These are phyloP conservation scores for Holtermanniella nyarrowii DNA, from an alignment of 768 basidiomycete species.

Conservation along the genomic window DNA sequence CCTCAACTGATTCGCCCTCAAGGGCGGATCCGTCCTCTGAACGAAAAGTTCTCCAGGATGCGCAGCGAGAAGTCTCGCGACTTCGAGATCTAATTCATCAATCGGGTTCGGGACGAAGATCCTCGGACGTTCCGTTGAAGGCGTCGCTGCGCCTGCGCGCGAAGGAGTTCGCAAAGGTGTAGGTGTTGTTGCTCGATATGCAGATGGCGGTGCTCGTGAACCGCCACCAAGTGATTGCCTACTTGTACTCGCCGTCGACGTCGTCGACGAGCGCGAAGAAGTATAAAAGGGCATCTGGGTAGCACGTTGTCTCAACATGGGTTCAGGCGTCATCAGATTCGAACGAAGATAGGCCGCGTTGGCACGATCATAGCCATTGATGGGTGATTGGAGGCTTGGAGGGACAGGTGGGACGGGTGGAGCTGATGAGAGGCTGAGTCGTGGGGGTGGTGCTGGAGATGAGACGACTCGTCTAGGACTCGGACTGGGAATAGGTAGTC, in stretches of 20 bases:
- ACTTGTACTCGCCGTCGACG: not conserved
- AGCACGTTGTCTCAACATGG: not conserved
- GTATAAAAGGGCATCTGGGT: not conserved
- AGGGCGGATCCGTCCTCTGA: slow-evolving; percentile 16
- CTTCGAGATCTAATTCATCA: slow-evolving; percentile 23
- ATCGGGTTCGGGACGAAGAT: slow-evolving; percentile 21
- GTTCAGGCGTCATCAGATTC: slow-evolving; percentile 7
- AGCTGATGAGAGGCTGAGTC: too few species aligned
- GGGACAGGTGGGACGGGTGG: not conserved
- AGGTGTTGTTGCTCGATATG: slow-evolving; percentile 24
- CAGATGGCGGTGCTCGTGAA: slow-evolving; percentile 18
- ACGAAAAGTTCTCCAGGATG: slow-evolving; percentile 18
- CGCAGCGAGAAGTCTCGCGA: slow-evolving; percentile 9
- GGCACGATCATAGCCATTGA: not conserved
- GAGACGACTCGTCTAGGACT: not conserved
- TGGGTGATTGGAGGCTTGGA: not conserved
- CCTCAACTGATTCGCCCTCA: slow-evolving; percentile 21
- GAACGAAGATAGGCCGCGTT: not conserved
- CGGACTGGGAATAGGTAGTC: not conserved
- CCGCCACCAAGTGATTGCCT: not conserved
- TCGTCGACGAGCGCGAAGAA: not conserved
- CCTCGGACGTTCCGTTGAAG: slow-evolving; percentile 6
- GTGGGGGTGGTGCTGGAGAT: too few species aligned
- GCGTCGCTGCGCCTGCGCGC: slow-evolving; percentile 15
- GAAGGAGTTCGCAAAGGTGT: slow-evolving; percentile 12